Evolutionary conservation across 2,329 filamentous ascomycete species (phyloP).

Genomic region (Epichloe gansuensis): DNA sequence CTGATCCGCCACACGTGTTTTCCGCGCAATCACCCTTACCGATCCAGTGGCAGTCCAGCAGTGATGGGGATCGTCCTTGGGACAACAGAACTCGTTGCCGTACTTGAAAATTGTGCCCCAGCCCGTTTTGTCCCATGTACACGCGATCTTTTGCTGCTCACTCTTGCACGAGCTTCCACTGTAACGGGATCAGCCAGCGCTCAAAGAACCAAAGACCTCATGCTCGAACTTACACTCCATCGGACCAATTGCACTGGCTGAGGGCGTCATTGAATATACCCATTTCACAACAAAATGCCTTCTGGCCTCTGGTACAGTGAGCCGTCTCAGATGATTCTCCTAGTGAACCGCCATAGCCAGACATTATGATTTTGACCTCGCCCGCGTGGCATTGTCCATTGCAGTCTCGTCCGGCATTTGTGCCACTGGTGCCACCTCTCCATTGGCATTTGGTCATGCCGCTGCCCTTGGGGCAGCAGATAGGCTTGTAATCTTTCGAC

Average conservation of each 20-base stretch:
- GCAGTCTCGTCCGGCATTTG: conserved; percentile 4
- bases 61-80: background rate
- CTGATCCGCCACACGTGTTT: background rate
- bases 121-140: background rate
- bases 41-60: background rate
- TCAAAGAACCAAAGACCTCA: background rate
- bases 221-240: background rate
- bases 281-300: conserved; percentile 8
- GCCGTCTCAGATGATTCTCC: background rate
- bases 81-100: background rate
- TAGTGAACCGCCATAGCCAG: conserved; percentile 1
- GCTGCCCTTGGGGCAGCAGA: conserved; percentile 6
- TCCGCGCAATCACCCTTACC: background rate
- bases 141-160: background rate
- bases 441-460: conserved; percentile 5
- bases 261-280: background rate
- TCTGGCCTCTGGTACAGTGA: conserved; percentile 5
- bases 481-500: background rate
- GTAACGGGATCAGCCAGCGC: background rate
- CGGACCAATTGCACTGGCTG: background rate
- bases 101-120: background rate
- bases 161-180: background rate
- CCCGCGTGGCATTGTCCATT: conserved; percentile 9
- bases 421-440: conserved; percentile 5
- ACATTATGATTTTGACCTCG: conserved; percentile 6